phyloP scores from a whole-genome alignment of 2,329 filamentous ascomycete genomes.

The Talaromyces funiculosus region DNA sequence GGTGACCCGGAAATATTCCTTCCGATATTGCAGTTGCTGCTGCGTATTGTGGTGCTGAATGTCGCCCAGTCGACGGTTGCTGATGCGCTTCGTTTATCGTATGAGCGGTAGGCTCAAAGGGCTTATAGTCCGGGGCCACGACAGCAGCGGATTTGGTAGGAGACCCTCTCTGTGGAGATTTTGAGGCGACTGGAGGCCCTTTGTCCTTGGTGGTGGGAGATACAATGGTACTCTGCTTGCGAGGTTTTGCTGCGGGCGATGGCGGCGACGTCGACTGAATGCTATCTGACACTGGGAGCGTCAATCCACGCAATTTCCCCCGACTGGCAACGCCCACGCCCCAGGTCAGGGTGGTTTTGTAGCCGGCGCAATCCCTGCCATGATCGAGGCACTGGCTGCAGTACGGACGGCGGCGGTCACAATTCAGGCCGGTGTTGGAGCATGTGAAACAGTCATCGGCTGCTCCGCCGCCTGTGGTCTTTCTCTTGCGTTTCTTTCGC shows the following conservation, averaged over 20 bases:
- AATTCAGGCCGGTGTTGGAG: conserved; percentile 74
- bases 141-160: background rate
- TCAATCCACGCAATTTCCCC: conserved; percentile 86
- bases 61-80: background rate
- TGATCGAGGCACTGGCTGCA: conserved; percentile 90
- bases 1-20: background rate
- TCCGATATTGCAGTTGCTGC: background rate
- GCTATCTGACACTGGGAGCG: conserved; percentile 57
- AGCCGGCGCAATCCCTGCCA: conserved; percentile 88
- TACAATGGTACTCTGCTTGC: conserved; percentile 5
- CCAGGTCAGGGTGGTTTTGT: conserved; percentile 96
- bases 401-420: conserved; percentile 86
- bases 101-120: background rate
- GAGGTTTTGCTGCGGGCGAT: conserved; percentile 4
- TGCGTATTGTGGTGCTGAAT: background rate
- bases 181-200: background rate
- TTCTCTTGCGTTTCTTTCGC: conserved; percentile 75
- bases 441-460: conserved; percentile 95
- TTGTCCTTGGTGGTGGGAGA: background rate
- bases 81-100: background rate
- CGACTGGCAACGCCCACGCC: conserved; percentile 91
- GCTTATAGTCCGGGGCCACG: background rate
- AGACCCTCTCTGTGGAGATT: background rate
- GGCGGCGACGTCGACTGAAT: conserved; percentile 17
- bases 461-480: conserved; percentile 73